Conservation (phyloP, 163 green algal genomes). For the Smithsoniella earleae region DNA sequence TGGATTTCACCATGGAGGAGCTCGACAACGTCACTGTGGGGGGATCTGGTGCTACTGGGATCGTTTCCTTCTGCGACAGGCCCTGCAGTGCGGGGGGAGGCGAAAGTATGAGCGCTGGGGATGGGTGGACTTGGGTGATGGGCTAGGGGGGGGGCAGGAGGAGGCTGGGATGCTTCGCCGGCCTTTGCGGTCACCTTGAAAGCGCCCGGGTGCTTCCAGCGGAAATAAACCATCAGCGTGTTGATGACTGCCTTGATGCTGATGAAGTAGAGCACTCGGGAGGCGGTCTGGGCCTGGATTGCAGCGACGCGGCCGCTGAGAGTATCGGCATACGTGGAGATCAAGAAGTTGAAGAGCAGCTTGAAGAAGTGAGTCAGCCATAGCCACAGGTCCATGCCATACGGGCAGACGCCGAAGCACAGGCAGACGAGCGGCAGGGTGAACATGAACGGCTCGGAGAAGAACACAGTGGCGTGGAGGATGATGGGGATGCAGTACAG, state of each 20-base stretch:
- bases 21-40: no score
- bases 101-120: no score
- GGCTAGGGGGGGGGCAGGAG: no score
- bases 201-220: constrained; percentile 4
- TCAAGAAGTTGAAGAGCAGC: constrained; percentile 22
- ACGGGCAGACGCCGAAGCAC: constrained; percentile 26
- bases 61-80: no score
- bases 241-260: constrained; percentile 29
- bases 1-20: no score
- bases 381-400: constrained; percentile 24
- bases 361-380: constrained; percentile 13
- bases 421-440: constrained; percentile 14
- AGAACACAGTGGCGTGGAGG: constrained; percentile 9
- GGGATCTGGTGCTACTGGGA: no score
- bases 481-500: constrained; percentile 20
- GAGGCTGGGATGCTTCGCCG: no score
- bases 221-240: constrained; percentile 23
- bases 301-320: background rate
- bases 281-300: constrained; percentile 11
- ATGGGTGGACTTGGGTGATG: no score
- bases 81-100: no score
- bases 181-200: constrained; percentile 27
- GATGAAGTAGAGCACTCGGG: constrained; percentile 22
- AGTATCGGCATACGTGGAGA: constrained; percentile 24
- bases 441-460: constrained; percentile 28